A percentile compares a stretch with the other conserved stretches of the same genome.
These are phyloP conservation scores for Cichorium intybus DNA, from an alignment of 140 eudicot species.

Conservation along the genomic window DNA sequence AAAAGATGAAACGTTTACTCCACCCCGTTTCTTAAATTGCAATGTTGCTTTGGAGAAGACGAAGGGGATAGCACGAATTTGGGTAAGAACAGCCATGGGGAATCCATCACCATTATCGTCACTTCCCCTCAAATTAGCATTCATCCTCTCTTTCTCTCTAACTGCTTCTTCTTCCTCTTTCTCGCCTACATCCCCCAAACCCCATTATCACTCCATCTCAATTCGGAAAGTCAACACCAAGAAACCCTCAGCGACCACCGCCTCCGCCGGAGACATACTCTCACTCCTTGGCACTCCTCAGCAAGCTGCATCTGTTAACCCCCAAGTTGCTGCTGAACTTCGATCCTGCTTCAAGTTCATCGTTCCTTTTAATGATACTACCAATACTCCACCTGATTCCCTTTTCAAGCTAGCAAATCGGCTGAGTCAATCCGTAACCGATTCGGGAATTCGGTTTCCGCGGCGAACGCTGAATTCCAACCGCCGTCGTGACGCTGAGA, in stretches of 20 bases:
- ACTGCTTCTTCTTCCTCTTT: constrained; percentile 27
- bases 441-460: not conserved
- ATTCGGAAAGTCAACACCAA: constrained; percentile 21
- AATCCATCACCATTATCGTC: constrained; percentile 25
- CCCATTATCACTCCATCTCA: constrained; percentile 4
- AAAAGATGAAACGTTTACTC: not conserved
- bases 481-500: not conserved
- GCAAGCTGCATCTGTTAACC: constrained; percentile 55
- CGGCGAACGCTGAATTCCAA: constrained; percentile 33
- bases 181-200: constrained; percentile 6
- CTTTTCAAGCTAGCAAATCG: not conserved
- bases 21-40: not conserved
- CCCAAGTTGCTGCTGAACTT: constrained; percentile 43
- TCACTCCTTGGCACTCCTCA: constrained; percentile 61
- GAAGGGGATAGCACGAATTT: not conserved
- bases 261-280: constrained; percentile 70
- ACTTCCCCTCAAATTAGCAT: constrained; percentile 35
- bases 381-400: not conserved
- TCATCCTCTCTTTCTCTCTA: constrained; percentile 49
- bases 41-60: not conserved
- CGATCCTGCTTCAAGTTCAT: constrained; percentile 80
- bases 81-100: not conserved
- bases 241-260: constrained; percentile 38
- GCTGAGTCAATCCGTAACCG: constrained; percentile 1
- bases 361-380: constrained; percentile 46